Base-by-base conservation (phyloP, 306 rosid species). In the Quercus agrifolia region DNA sequence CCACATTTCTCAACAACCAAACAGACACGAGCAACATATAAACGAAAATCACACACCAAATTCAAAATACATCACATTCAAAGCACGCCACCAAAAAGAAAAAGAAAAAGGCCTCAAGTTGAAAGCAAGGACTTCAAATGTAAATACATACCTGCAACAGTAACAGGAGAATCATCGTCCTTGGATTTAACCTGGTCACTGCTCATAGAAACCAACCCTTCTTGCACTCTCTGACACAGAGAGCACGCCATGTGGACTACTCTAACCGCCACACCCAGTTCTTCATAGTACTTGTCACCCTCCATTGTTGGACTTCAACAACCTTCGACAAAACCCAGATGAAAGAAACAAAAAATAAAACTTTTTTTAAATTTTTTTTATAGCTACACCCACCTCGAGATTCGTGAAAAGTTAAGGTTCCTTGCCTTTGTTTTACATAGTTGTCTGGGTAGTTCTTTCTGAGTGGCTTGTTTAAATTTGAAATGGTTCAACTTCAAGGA, bases 111-210 rank as follows among this genome's bases (percentile, higher is more conserved):
- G 46, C 46, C 46, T 38, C 46, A 6, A 58, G 49, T 11, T 17
- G 13, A 20, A 63, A 74, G 27, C 6, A 13, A 25, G 14, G 66
- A 61, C 41, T 49, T 69, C 23, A 69, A 62, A 62, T 15, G 44
- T 54, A 75, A 79, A 74, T 87, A 94, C 97, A 69, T 86, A 94
- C 98, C 98, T 46, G 97, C 98, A 77, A 94, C 86, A 28, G 98
- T 94, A 27, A 94, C 97, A 28, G 90, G 98, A 82, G 98, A 94
- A 83, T 92, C 93, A 82, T 94, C 98, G n/a, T 90, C 97, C 83
- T 94, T 94, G 62, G 98, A 81, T 59, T 81, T 56, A 79, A 94
- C 91, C 25, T 81, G 87, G 55, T 78, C 86, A 68, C 61, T 58
- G 76, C 11, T 66, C n/a, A 74, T 70, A 1, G 83, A 79, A 74